A percentile compares a stretch with the other conserved stretches of the same genome.
These are phyloP conservation scores for Colletotrichum graminicola DNA, from an alignment of 2,329 filamentous ascomycete genomes.

Conservation along the genomic window DNA sequence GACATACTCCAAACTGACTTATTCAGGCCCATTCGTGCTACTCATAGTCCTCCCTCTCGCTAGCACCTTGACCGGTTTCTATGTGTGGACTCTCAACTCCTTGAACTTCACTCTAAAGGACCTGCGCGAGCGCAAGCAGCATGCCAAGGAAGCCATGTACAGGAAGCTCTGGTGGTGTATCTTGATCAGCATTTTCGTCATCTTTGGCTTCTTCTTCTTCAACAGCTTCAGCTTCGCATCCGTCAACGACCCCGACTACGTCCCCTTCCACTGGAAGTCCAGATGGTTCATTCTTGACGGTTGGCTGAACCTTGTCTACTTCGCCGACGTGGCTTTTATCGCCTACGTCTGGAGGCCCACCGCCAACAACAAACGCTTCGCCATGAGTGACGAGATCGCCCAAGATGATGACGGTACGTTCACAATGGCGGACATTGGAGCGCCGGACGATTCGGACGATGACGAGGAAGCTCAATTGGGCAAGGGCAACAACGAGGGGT, in stretches of 20 bases:
- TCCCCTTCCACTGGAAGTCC: conserved; percentile 96
- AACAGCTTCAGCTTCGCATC: conserved; percentile 97
- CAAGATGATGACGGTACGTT: conserved; percentile 97
- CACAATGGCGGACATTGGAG: conserved; percentile 92
- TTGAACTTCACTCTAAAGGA: conserved; percentile 96
- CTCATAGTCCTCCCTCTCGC: conserved; percentile 94
- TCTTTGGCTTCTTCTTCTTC: conserved; percentile 98
- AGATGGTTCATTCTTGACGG: conserved; percentile 98
- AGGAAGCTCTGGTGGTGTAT: conserved; percentile 99
- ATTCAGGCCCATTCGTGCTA: conserved; percentile 83
- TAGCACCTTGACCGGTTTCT: conserved; percentile 93
- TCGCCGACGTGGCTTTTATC: conserved; percentile 91
- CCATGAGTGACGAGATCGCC: conserved; percentile 98
- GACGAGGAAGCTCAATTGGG: conserved; percentile 69
- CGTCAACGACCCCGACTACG: conserved; percentile 85
- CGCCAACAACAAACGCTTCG: conserved; percentile 95
- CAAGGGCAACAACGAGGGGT: conserved; percentile 47
- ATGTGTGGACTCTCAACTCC: conserved; percentile 98
- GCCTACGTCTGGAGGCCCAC: conserved; percentile 98
- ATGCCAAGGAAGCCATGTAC: conserved; percentile 95
- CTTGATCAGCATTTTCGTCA: conserved; percentile 89
- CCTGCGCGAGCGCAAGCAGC: conserved; percentile 92
- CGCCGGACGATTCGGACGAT: conserved; percentile 73
- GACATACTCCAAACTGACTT: conserved; percentile 25
- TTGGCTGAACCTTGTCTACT: conserved; percentile 96